Evolutionary conservation across 169 alveolate species (phyloP).

Genomic region (Plasmodium chabaudi): DNA sequence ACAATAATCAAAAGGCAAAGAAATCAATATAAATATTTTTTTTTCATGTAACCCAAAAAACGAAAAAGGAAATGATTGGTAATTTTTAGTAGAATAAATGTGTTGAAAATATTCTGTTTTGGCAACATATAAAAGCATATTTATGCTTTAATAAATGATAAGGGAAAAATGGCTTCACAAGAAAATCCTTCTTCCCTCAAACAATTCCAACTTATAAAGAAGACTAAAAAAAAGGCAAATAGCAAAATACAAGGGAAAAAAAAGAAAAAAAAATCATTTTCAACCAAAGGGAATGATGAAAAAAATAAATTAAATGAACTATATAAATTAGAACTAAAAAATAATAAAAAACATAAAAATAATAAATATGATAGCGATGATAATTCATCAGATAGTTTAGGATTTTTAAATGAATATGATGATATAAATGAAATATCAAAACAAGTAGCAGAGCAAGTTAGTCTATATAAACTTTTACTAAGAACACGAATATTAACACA

Average conservation of each 20-base stretch:
- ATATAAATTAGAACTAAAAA: conserved; percentile 63
- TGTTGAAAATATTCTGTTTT: too few relatives aligned
- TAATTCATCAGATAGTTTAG: conserved; percentile 13
- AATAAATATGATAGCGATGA: background rate
- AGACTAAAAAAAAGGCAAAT: conserved; percentile 11
- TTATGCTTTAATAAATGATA: too few relatives aligned
- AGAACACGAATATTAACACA: conserved; percentile 72
- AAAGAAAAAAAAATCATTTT: conserved; percentile 12
- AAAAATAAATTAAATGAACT: conserved; percentile 57
- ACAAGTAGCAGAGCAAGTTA: conserved; percentile 48
- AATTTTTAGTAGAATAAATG: too few relatives aligned
- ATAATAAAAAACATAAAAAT: conserved; percentile 28
- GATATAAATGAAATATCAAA: conserved; percentile 65
- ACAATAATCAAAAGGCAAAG: too few relatives aligned
- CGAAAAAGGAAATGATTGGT: too few relatives aligned
- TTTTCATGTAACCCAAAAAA: too few relatives aligned
- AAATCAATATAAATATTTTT: too few relatives aligned
- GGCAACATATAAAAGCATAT: too few relatives aligned
- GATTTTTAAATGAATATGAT: conserved; percentile 54
- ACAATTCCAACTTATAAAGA: conserved; percentile 7
- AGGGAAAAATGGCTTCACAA: conserved; percentile 35
- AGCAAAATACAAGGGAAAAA: background rate
- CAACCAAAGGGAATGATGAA: conserved; percentile 21
- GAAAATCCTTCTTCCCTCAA: background rate
- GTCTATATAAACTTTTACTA: conserved; percentile 41